A percentile compares a stretch with the other conserved stretches of the same genome.
Evolutionary conservation across 768 basidiomycete genomes (phyloP).

Genomic region (Fistulinella prunicolor): DNA sequence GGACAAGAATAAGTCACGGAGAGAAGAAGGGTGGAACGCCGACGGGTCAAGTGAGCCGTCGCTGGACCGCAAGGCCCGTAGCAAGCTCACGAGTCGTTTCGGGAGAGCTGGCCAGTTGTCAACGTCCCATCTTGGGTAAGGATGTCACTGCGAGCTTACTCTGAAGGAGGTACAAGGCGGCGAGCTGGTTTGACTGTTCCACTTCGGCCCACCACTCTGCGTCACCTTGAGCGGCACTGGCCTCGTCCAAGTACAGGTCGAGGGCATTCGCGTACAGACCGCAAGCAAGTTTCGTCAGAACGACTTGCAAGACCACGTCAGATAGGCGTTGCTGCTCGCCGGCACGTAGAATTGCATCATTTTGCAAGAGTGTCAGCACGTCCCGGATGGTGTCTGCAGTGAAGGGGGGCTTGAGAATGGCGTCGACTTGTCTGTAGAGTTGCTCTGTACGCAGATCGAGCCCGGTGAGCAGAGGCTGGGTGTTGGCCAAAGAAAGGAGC

Average conservation of each 20-base stretch:
- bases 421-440: slow-evolving; percentile 15
- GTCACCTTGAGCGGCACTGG: slow-evolving; percentile 67
- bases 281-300: slow-evolving; percentile 49
- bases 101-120: slow-evolving; percentile 25
- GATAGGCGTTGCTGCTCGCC: slow-evolving; percentile 1
- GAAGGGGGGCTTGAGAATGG: slow-evolving; percentile 22
- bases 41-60: slow-evolving; percentile 47
- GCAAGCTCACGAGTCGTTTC: slow-evolving; percentile 29
- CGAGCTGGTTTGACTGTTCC: slow-evolving; percentile 54
- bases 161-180: slow-evolving; percentile 71
- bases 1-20: slow-evolving; percentile 50
- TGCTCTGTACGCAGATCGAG: slow-evolving; percentile 10
- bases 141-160: slow-evolving; percentile 46
- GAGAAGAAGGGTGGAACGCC: slow-evolving; percentile 44
- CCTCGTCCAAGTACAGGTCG: slow-evolving; percentile 62
- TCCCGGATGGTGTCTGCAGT: slow-evolving; percentile 14
- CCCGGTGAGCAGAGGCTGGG: slow-evolving; percentile 5
- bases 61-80: slow-evolving; percentile 41
- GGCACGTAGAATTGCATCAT: background rate
- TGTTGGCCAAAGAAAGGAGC: slow-evolving; percentile 18
- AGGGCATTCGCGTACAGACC: slow-evolving; percentile 65
- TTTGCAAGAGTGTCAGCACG: slow-evolving; percentile 16
- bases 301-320: slow-evolving; percentile 28
- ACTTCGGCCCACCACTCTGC: slow-evolving; percentile 83
- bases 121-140: background rate